Base-by-base conservation (phyloP, 305 asterid species). In the Fraxinus ornus region DNA sequence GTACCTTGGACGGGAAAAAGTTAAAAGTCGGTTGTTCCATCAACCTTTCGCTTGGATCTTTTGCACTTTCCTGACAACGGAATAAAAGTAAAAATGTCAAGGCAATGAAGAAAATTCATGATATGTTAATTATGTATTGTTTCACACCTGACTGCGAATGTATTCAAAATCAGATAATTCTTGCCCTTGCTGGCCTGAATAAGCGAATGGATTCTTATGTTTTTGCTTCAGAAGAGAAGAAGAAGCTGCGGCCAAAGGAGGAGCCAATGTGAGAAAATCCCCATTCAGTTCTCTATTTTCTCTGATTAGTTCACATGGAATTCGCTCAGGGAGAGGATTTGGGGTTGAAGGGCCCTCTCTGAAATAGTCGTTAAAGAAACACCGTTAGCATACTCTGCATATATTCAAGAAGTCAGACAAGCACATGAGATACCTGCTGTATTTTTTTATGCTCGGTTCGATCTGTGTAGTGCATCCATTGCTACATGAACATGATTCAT, bases 191-290 rank as follows among this genome's bases (percentile, higher is more conserved):
- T 32, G 80, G 2, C 82, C 86, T 44, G 86, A 81, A 80, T 78
- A 74, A 26, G 74, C 81, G 7, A 71, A 52, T 30, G 39, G 9
- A 62, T 82, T 83, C 57, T 79, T 85, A 75, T 83, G 76, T 66
- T 82, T 78, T 21, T 80, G 77, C 79, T 79, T 82, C 28, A 66
- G 64, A 57, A 82, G 81, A 13, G 83, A 88, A 24, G 90, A 88
- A 85, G 83, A 78, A 26, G 91, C 88, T 80, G 57, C 80, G 44
- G 84, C 77, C 0, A 81, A 37, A 0, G 97, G 98, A 89, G 98
- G 98, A 66, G 94, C 97, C 89, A 94, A 79, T 21, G 94, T 83
- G 78, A 93, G 92, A 81, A 94, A 92, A 77, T 90, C 94, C 81
- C 93, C 92, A 55, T 77, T 86, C 82, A 90, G 86, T 84, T n/a